Percentiles rank a stretch among this genome's conserved stretches.
These are phyloP conservation scores for Apophysomyces ossiformis DNA, from an alignment of 371 early-diverging fungal genomes.

Conservation along the genomic window DNA sequence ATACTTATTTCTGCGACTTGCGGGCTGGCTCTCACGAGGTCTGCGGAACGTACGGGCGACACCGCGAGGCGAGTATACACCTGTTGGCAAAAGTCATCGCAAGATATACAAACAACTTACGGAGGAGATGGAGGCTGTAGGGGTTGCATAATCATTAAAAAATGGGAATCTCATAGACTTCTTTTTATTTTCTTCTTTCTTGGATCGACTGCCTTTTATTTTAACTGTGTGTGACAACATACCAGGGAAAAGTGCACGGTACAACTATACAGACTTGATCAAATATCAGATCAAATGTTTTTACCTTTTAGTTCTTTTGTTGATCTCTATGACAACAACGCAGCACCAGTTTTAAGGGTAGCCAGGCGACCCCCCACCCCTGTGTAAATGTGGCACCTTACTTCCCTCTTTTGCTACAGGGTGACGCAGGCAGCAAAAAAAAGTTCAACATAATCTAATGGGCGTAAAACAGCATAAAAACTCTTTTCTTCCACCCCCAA, in stretches of 20 bases:
- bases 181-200: slow-evolving; percentile 2
- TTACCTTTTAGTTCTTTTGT: not conserved
- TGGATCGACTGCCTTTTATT: not conserved
- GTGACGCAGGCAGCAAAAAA: not conserved
- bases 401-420: not conserved
- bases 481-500: not conserved
- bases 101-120: slow-evolving; percentile 56
- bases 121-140: slow-evolving; percentile 49
- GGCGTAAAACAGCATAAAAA: not conserved
- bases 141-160: slow-evolving; percentile 5
- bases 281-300: not conserved
- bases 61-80: slow-evolving; percentile 23
- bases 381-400: not conserved
- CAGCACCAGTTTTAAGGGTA: slow-evolving; percentile 1
- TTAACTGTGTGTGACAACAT: not conserved
- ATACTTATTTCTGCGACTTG: slow-evolving; percentile 44
- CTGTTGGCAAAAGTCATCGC: slow-evolving; percentile 25
- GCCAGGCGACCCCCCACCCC: not conserved
- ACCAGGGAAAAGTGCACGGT: slow-evolving; percentile 1
- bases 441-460: not conserved
- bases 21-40: slow-evolving; percentile 22
- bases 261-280: not conserved
- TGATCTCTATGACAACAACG: not conserved
- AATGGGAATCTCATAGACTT: not conserved
- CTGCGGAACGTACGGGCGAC: slow-evolving; percentile 12